Base-by-base conservation (phyloP, 805 yeast genomes). In the Sungouiella blattae region DNA sequence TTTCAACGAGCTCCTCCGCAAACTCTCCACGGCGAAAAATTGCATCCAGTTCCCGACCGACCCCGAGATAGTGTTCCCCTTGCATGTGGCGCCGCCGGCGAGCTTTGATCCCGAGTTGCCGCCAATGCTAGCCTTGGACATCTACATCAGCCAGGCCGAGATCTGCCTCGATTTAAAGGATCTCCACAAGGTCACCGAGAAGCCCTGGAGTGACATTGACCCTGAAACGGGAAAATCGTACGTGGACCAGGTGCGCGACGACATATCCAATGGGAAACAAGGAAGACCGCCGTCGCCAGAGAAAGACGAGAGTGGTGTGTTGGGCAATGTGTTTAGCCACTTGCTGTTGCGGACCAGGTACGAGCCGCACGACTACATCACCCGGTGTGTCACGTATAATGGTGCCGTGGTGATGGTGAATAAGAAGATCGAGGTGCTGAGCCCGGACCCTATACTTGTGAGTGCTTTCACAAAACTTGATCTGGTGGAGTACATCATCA, bases 361-460 rank as follows among this genome's bases (percentile, higher is more conserved):
- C 28, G 56, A 49, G 20, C 65, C 81, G 15, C 58, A 66, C 30
- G 79, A 75, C 46, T 55, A 74, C 52, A 62, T 83, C 32, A 78
- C 82, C 12, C 71, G 81, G 41, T 77, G 85, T 36, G 60, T 80
- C 11, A 81, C 88, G 0, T 82, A 73, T 53, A 62, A 73, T 39
- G 62, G 66, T 27, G 66, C 62, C 44, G 87, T 81, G 28, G 88
- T 81, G 17, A 76, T 77, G 50, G 78, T 81, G 17, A 60, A 64
- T 41, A 80, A 75, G 40, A 78, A 76, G 37, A 60, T 79, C 15
- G 78, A 77, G 39, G 78, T 80, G 3, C 69, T 77, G 18, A 73
- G 82, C 3, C 79, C 83, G 16, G 91, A 83, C 48, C 89, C 89
- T 2, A 68, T 76, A 6, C 54, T 83, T 35, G 64, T 82, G 25